Evolutionary conservation across 345 rosid species (phyloP).

Genomic region (Eucalyptus regnans): DNA sequence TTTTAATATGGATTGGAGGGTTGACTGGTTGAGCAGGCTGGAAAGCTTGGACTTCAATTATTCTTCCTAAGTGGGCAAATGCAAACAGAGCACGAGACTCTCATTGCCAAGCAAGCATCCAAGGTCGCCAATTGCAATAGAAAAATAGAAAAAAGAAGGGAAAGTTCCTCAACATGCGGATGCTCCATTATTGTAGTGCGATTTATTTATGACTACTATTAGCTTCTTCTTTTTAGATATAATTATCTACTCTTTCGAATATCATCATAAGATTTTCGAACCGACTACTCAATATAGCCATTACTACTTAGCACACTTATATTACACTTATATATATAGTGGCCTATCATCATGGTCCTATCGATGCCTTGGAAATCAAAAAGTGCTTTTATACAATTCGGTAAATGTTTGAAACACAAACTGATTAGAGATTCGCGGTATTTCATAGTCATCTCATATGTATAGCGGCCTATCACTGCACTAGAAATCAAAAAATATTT

Average conservation of each 20-base stretch:
- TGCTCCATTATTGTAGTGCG: neutral
- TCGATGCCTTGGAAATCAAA: no score
- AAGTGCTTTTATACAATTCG: fast-evolving
- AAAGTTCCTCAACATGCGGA: neutral
- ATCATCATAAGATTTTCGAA: neutral
- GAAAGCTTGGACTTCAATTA: neutral
- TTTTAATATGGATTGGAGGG: neutral
- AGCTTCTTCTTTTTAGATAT: neutral
- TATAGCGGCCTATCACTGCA: fast-evolving
- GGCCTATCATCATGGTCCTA: no score
- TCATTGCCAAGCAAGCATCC: no score
- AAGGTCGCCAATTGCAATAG: neutral
- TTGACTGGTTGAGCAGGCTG: neutral
- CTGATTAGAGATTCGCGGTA: fast-evolving
- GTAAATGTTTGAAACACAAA: no score
- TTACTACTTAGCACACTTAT: fast-evolving
- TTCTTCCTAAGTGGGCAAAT: neutral
- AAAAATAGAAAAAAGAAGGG: neutral
- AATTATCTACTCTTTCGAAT: neutral
- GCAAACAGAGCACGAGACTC: no score
- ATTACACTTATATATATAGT: fast-evolving
- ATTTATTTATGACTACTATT: neutral
- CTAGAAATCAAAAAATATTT: neutral
- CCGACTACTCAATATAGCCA: neutral
- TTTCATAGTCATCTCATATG: fast-evolving